Conservation (phyloP, 106 monocot species). For the Posidonia australis region DNA sequence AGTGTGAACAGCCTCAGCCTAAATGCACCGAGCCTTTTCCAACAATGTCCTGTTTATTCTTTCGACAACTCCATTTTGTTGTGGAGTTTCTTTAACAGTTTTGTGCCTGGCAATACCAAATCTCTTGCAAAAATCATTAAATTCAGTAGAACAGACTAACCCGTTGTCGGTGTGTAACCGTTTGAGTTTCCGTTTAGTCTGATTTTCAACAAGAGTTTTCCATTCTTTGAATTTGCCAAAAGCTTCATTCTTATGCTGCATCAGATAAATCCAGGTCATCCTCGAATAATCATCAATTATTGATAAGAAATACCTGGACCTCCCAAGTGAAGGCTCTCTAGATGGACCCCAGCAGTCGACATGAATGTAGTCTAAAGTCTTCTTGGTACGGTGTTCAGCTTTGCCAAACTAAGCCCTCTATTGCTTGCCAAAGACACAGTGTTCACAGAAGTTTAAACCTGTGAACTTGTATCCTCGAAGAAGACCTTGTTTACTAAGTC, state of each 20-base stretch:
- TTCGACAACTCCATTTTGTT: neutral
- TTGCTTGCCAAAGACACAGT: slow-evolving; percentile 9
- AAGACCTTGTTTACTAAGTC: neutral
- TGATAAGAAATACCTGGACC: too few species aligned
- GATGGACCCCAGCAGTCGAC: slow-evolving; percentile 5
- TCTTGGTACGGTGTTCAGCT: slow-evolving; percentile 8
- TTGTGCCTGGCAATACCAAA: neutral
- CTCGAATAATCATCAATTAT: too few species aligned
- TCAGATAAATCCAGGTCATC: neutral
- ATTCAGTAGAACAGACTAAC: neutral
- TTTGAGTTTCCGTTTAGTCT: neutral
- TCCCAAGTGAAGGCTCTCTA: neutral
- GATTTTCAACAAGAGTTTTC: neutral
- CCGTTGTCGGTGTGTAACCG: neutral
- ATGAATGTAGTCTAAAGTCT: slow-evolving; percentile 12
- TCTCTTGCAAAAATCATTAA: neutral
- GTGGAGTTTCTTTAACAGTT: neutral
- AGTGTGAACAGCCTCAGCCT: neutral
- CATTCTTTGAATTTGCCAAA: slow-evolving; percentile 1
- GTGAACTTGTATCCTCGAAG: neutral
- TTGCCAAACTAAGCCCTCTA: neutral
- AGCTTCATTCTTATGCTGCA: neutral
- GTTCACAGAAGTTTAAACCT: slow-evolving; percentile 5
- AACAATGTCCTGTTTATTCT: neutral
- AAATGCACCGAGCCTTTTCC: neutral